Conservation (phyloP, 108 stramenopile genomes). For the Mediolabrus comicus region DNA sequence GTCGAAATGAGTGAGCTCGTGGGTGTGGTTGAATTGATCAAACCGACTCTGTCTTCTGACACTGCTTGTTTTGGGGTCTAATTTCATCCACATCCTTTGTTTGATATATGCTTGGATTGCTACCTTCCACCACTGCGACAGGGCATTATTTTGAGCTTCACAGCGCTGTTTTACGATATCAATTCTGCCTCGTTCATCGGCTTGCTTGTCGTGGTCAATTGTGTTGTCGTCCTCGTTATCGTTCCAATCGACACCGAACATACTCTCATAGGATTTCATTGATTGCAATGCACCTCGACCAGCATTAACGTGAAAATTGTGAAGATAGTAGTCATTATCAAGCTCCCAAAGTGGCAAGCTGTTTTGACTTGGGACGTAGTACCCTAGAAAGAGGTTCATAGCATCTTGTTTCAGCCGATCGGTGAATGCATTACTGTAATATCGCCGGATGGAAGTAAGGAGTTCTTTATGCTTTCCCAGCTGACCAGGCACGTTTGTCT, state of each 20-base stretch:
- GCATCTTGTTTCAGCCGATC: conserved; percentile 97
- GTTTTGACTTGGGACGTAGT: conserved; percentile 77
- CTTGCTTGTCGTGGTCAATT: conserved; percentile 4
- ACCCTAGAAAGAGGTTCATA: conserved; percentile 97
- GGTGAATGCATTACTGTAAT: conserved; percentile 98
- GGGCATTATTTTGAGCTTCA: conserved; percentile 53
- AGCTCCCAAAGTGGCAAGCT: conserved; percentile 86
- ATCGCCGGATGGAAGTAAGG: conserved; percentile 93
- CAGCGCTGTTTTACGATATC: conserved; percentile 49
- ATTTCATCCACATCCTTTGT: conserved; percentile 84
- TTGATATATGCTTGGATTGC: conserved; percentile 75
- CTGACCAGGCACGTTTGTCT: conserved; percentile 69
- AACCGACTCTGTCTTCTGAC: conserved; percentile 36
- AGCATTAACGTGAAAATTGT: conserved; percentile 78
- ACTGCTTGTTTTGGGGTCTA: conserved; percentile 37
- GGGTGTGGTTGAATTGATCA: conserved; percentile 62
- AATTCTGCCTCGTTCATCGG: conserved; percentile 26
- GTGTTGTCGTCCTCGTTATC: conserved; percentile 24
- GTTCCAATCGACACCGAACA: conserved; percentile 70
- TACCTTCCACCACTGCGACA: conserved; percentile 78
- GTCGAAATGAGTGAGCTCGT: conserved; percentile 50
- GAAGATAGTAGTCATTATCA: conserved; percentile 87
- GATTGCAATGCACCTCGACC: conserved; percentile 61
- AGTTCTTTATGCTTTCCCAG: conserved; percentile 94
- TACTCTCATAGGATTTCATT: conserved; percentile 68